Percentiles rank a stretch among this genome's conserved stretches.
phyloP scores from a whole-genome alignment of 2,329 filamentous ascomycete genomes.

The Celoporthe dispersa region DNA sequence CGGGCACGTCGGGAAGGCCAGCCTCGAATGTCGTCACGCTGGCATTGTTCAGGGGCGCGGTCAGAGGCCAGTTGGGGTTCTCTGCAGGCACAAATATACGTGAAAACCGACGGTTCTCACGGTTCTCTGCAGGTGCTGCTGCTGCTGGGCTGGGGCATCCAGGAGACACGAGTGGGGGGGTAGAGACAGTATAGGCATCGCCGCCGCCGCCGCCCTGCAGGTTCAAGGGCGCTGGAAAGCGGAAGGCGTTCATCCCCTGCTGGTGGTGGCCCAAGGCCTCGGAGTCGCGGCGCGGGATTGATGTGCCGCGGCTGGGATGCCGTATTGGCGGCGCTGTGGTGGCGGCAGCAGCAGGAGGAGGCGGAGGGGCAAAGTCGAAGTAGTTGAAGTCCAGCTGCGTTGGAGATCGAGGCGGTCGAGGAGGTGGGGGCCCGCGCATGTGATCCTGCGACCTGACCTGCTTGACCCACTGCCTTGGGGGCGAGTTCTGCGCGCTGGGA shows the following conservation, averaged over 20 bases:
- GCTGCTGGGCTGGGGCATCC: slow-evolving; percentile 35
- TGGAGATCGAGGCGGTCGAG: slow-evolving; percentile 56
- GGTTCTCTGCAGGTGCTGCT: background rate
- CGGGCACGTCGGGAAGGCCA: slow-evolving; percentile 62
- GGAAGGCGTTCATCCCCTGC: slow-evolving; percentile 50
- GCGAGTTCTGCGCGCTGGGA: slow-evolving; percentile 38
- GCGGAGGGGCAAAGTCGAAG: slow-evolving; percentile 41
- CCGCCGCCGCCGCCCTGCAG: slow-evolving; percentile 31
- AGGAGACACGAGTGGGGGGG: slow-evolving; percentile 36
- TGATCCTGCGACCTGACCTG: slow-evolving; percentile 55
- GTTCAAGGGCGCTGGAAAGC: slow-evolving; percentile 49
- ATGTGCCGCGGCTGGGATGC: slow-evolving; percentile 56
- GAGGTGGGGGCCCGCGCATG: slow-evolving; percentile 48
- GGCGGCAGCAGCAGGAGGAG: background rate
- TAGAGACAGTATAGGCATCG: slow-evolving; percentile 20
- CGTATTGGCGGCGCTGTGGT: slow-evolving; percentile 55
- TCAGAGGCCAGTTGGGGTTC: slow-evolving; percentile 51
- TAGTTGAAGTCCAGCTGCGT: slow-evolving; percentile 36
- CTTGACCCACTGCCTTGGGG: slow-evolving; percentile 45
- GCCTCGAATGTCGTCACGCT: slow-evolving; percentile 41
- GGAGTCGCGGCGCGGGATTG: slow-evolving; percentile 48
- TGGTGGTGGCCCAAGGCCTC: slow-evolving; percentile 47
- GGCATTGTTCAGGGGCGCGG: slow-evolving; percentile 40
- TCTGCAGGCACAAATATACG: slow-evolving; percentile 48
- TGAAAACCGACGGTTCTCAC: slow-evolving; percentile 37